phyloP scores from a whole-genome alignment of 306 rosid genomes.

The Arachis hypogaea region DNA sequence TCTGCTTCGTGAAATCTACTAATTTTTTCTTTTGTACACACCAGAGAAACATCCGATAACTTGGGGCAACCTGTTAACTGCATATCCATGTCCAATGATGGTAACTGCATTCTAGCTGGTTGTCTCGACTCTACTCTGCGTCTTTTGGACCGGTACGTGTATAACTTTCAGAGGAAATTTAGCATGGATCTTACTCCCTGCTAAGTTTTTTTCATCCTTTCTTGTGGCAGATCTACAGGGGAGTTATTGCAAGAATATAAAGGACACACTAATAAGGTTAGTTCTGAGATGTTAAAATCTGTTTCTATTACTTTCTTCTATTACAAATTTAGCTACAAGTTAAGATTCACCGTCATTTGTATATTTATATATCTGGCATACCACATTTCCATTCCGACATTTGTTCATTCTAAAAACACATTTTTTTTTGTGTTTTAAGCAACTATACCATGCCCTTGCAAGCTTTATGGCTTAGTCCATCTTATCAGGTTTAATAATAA shows the following conservation, averaged over 20 bases:
- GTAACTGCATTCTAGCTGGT: conserved; percentile 83
- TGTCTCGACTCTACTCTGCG: conserved; percentile 85
- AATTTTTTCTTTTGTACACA: conserved; percentile 9
- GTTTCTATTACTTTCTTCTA: conserved; percentile 12
- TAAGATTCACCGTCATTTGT: conserved; percentile 17
- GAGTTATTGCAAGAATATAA: conserved; percentile 84
- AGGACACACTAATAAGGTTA: conserved; percentile 87
- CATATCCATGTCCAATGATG: conserved; percentile 90
- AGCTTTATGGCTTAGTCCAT: conserved; percentile 7
- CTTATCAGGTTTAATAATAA: conserved; percentile 16
- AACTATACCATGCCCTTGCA: conserved; percentile 12
- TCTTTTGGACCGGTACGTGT: conserved; percentile 71
- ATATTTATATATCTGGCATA: conserved; percentile 18
- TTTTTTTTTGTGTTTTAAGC: conserved; percentile 25
- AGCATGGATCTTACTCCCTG: conserved; percentile 11
- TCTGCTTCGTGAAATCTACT: neutral
- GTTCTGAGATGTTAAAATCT: conserved; percentile 40
- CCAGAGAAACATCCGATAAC: conserved; percentile 79
- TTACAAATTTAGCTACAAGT: conserved; percentile 15
- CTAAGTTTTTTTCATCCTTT: conserved; percentile 32
- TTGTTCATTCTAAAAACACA: neutral
- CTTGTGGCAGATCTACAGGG: conserved; percentile 69
- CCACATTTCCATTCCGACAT: neutral
- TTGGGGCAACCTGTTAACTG: conserved; percentile 93
- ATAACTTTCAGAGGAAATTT: neutral